Evolutionary conservation across 768 basidiomycete genomes (phyloP).

Genomic region (Pleurotus djamor): DNA sequence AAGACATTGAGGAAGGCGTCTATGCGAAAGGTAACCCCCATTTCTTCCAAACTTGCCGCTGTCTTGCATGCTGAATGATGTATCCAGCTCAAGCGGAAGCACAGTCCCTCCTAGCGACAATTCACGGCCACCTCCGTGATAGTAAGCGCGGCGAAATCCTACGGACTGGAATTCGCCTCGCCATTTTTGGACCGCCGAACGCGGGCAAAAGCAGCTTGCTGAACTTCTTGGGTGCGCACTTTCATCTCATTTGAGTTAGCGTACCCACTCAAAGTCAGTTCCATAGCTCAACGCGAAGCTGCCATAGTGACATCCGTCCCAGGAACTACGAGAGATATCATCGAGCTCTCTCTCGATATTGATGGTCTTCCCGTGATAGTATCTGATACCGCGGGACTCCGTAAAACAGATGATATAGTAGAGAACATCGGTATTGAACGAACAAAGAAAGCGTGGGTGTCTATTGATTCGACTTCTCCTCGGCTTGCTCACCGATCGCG

Average conservation of each 20-base stretch:
- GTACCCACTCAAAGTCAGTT: not conserved
- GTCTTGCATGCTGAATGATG: constrained; percentile 1
- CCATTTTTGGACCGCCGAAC: constrained; percentile 92
- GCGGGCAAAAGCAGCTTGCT: constrained; percentile 91
- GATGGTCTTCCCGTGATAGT: constrained; percentile 80
- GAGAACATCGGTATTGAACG: constrained; percentile 82
- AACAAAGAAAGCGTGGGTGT: constrained; percentile 62
- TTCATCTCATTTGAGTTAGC: not conserved
- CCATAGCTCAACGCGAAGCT: constrained; percentile 76
- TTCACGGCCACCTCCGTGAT: constrained; percentile 62
- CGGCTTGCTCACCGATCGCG: too few species aligned
- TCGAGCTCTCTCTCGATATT: constrained; percentile 86
- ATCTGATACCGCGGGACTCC: constrained; percentile 84
- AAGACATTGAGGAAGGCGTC: constrained; percentile 84
- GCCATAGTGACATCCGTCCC: constrained; percentile 88
- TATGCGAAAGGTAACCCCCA: constrained; percentile 58
- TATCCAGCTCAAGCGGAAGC: constrained; percentile 53
- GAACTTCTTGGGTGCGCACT: constrained; percentile 70
- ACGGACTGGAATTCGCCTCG: constrained; percentile 76
- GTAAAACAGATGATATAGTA: constrained; percentile 65
- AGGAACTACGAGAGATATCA: constrained; percentile 87
- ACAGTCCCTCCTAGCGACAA: constrained; percentile 41
- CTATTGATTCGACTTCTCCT: not conserved
- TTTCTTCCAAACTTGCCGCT: not conserved
- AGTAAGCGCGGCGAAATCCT: constrained; percentile 80